Base-by-base conservation (phyloP, 2,329 filamentous ascomycete species). In the Phaeomoniella chlamydospora region DNA sequence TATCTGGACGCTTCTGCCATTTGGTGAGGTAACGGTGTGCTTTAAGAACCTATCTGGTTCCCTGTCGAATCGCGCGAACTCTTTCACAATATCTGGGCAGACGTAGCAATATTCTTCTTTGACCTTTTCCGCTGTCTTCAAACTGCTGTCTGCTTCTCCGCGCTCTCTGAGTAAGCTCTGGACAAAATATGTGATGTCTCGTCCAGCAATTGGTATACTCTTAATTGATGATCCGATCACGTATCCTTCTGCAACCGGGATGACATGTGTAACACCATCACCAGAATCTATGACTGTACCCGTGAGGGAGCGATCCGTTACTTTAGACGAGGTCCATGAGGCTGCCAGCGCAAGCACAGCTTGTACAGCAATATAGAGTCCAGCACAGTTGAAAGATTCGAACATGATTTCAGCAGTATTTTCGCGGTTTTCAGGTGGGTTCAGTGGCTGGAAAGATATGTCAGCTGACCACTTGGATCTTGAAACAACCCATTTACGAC, bases 371-470 rank as follows among this genome's bases (percentile, higher is more conserved):
- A 98, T 98, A 63, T 98, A 98, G 45, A 98, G 78, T 63, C 90
- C 90, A 39, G 90, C 88, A 59, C 90, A 96, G 66, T 98, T 98
- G 71, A 98, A 98, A 3, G 90, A 96, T 58, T 98, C 90, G 65
- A 98, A 98, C 76, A 98, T 94, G 62, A 98, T 98, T 59, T 98
- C 90, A 59, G 90, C 90, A 16, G 90, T 96, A 58, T 94, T 94
- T 63, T 98, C 90, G 55, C 90, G 86, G 63, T 98, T 96, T 65
- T 98, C 90, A 17, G 90, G 90, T 22, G 90, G 90, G 61, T 98
- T 98, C 54, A 98, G 72, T 45, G 90, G 90, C 83, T 94, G 49
- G 35, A 12, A 34, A 15, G 31, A 9, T 13, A 12, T 13, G 41
- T 45, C 31, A 46, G 40, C 29, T 2, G 4, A 12, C 17, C 13